A percentile compares a stretch with the other conserved stretches of the same genome.
These are phyloP conservation scores for Carex littledalei DNA, from an alignment of 176 grass and related monocot genomes.

Conservation along the genomic window DNA sequence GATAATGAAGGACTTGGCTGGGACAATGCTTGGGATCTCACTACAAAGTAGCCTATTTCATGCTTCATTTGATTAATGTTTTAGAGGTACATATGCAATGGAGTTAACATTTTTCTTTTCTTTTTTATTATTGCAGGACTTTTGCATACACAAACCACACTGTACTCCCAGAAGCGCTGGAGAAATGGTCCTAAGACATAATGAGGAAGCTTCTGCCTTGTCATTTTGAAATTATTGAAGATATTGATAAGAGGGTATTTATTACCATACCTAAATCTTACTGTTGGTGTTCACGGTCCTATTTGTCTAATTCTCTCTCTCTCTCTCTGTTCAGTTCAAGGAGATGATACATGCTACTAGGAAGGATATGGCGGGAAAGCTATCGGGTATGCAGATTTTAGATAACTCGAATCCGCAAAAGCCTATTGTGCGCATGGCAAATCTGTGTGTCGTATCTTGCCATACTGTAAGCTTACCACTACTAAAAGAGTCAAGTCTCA, in stretches of 20 bases:
- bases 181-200: constrained; percentile 53
- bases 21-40: constrained; percentile 46
- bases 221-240: constrained; percentile 56
- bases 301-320: constrained; percentile 29
- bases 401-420: constrained; percentile 74
- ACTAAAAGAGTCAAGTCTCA: constrained; percentile 18
- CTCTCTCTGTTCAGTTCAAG: constrained; percentile 57
- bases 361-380: constrained; percentile 69
- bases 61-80: neutral
- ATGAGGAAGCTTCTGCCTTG: constrained; percentile 49
- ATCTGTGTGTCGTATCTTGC: constrained; percentile 47
- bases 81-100: neutral
- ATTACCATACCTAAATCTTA: neutral
- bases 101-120: neutral
- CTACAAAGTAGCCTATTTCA: constrained; percentile 30
- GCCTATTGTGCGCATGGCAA: constrained; percentile 54
- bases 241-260: constrained; percentile 49
- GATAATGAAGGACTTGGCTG: constrained; percentile 41
- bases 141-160: constrained; percentile 59
- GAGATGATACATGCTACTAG: constrained; percentile 54
- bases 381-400: constrained; percentile 36
- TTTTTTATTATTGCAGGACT: constrained; percentile 29
- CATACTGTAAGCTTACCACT: constrained; percentile 32
- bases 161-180: constrained; percentile 44
- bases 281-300: constrained; percentile 1